phyloP scores from a whole-genome alignment of 23 red algal genomes.

The Gracilaria gracilis region DNA sequence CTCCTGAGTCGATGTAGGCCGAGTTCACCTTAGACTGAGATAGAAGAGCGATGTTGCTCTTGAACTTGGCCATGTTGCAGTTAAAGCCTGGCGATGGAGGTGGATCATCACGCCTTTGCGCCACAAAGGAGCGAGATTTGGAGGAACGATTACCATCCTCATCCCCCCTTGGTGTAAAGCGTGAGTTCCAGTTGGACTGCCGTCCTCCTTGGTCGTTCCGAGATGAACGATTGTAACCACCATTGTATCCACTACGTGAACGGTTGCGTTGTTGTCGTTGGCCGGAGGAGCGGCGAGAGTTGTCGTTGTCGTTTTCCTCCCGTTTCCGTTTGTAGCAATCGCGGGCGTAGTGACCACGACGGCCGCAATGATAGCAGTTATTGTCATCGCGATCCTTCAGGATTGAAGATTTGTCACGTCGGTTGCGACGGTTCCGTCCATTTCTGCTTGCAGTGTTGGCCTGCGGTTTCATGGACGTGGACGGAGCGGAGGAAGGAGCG shows the following conservation, averaged over 20 bases:
- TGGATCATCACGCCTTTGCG: not conserved
- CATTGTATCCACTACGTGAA: not conserved
- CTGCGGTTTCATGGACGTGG: not conserved
- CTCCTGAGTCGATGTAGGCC: conserved; percentile 43
- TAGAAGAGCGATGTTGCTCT: not conserved
- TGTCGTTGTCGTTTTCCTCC: not conserved
- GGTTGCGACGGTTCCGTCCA: not conserved
- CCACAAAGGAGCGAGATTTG: not conserved
- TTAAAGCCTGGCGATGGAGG: not conserved
- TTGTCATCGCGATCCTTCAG: not conserved
- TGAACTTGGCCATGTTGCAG: not conserved
- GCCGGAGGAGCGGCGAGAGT: not conserved
- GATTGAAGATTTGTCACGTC: not conserved
- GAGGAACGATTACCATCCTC: not conserved
- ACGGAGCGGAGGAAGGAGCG: not conserved
- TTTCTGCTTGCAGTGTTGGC: not conserved
- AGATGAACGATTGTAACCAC: not conserved
- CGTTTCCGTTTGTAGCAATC: conserved; percentile 8
- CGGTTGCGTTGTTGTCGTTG: too few species aligned
- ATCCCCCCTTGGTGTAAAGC: conserved; percentile 18
- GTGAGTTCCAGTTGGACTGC: not conserved
- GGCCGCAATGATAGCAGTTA: not conserved
- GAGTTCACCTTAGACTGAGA: not conserved
- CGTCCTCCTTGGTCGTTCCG: not conserved
- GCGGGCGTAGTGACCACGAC: conserved; percentile 1